Conservation (phyloP, 2,329 filamentous ascomycete species). For the Magnaporthales sp. region DNA sequence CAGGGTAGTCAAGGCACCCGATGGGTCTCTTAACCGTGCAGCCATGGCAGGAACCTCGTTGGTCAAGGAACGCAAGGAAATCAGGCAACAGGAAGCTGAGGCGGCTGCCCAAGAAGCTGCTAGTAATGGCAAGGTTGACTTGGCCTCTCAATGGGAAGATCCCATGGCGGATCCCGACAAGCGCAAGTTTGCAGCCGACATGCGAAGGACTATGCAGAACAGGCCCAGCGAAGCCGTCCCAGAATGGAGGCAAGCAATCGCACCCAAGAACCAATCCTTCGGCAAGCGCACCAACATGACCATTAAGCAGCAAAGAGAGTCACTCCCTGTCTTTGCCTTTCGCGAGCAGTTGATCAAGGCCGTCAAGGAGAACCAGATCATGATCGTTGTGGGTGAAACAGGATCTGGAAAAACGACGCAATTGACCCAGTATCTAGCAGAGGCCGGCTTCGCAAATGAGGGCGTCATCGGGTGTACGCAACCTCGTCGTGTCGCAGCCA, state of each 20-base stretch:
- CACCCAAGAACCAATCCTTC: conserved; percentile 69
- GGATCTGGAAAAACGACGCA: conserved; percentile 97
- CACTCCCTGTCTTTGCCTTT: conserved; percentile 82
- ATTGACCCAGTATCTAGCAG: conserved; percentile 87
- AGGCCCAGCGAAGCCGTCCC: conserved; percentile 62
- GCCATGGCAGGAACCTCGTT: conserved; percentile 88
- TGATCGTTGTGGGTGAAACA: conserved; percentile 96
- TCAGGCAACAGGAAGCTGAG: conserved; percentile 81
- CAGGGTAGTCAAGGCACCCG: conserved; percentile 90
- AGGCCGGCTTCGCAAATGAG: conserved; percentile 78
- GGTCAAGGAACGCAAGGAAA: conserved; percentile 81
- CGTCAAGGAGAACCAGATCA: conserved; percentile 75
- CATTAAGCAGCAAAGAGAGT: conserved; percentile 91
- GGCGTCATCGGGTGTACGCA: conserved; percentile 96
- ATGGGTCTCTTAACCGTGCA: conserved; percentile 94
- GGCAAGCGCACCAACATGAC: conserved; percentile 84
- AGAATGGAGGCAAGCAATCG: conserved; percentile 85
- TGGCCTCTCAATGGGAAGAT: conserved; percentile 91
- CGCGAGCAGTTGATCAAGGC: conserved; percentile 81
- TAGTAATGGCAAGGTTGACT: conserved; percentile 63
- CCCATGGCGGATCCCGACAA: conserved; percentile 85
- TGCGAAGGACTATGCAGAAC: conserved; percentile 55
- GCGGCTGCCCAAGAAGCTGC: conserved; percentile 69
- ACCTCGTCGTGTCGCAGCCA: conserved; percentile 90
- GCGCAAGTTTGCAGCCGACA: conserved; percentile 79